These are phyloP conservation scores for Saccharomycopsis malanga DNA, from an alignment of 805 yeast species.

Conservation along the genomic window DNA sequence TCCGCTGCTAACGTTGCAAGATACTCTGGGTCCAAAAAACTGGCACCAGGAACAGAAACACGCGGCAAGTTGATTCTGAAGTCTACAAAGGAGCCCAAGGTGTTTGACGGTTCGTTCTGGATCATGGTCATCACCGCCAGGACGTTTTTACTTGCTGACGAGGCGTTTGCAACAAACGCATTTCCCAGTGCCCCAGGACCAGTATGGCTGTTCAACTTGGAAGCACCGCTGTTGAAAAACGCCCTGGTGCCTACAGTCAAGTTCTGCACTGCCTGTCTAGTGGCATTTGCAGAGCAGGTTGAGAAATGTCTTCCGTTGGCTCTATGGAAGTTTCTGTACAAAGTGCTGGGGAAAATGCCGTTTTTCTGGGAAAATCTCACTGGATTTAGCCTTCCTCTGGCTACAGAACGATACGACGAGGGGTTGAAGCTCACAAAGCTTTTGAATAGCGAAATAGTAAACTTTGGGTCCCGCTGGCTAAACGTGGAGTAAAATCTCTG, in stretches of 20 bases:
- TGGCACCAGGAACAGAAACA: conserved; percentile 28
- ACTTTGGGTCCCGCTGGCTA: neutral
- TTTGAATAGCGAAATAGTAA: neutral
- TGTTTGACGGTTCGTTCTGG: conserved; percentile 27
- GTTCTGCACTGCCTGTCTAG: conserved; percentile 53
- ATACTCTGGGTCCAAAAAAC: conserved; percentile 40
- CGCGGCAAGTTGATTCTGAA: conserved; percentile 39
- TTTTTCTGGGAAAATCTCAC: conserved; percentile 4
- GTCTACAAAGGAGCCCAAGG: conserved; percentile 48
- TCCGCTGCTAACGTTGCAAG: conserved; percentile 34
- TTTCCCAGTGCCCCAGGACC: conserved; percentile 11
- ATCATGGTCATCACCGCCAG: conserved; percentile 31
- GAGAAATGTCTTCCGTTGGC: conserved; percentile 35
- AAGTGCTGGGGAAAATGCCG: conserved; percentile 27
- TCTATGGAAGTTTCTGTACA: conserved; percentile 32
- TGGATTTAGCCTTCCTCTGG: neutral
- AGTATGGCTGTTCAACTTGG: conserved; percentile 21
- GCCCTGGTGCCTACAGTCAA: conserved; percentile 44
- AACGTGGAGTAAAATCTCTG: neutral
- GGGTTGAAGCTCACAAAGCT: neutral
- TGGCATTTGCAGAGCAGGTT: conserved; percentile 31
- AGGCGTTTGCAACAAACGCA: conserved; percentile 4
- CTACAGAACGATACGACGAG: neutral
- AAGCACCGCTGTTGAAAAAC: conserved; percentile 29
- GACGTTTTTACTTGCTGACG: conserved; percentile 26